Base-by-base conservation (phyloP, 2,329 filamentous ascomycete genomes). In the Ceratocystis variospora region DNA sequence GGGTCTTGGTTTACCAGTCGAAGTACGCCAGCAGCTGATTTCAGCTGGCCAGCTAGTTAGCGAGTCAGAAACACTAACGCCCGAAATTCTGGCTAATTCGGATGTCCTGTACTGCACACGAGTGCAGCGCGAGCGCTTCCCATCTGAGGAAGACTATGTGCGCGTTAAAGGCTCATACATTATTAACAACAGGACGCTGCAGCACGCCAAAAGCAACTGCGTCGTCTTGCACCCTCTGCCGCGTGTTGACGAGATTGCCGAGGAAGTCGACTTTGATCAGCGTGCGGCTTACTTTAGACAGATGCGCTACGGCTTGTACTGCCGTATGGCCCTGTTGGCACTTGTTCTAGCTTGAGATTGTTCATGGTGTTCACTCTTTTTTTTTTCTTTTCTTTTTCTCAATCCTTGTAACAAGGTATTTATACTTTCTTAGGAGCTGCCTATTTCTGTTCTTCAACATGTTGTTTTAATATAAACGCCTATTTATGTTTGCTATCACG, bases 231-330 rank as follows among this genome's bases (percentile, higher is more conserved):
- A 99, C 78, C 94, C 94, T 67, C 81, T 99, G 73, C 94, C 94
- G 50, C 84, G 94, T 73, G 97, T 97, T 73, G 86, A 88, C 70
- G 94, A 99, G 82, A 87, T 99, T 74, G 86, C 87, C 44, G 90
- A 95, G 77, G 94, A 99, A 79, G 91, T 99, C 62, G 94, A 99
- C 77, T 96, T 95, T 78, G 94, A 99, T 79, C 90, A 95, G 75
- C 81, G 94, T 72, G 94, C 94, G 68, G 93, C 94, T 66, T 99
- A 99, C 80, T 99, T 99, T 79, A 86, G 94, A 88, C 94, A 99
- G 88, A 96, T 96, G 93, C 86, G 88, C 78, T 96, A 97, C 78
- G 94, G 94, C 72, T 84, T 99, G 72, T 97, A 96, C 82, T 95
- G 89, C 77, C 88, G 94, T 75, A 99, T 99, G 94, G 94, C 94